Evolutionary conservation across 306 rosid genomes (phyloP).

Genomic region (Abrus precatorius): DNA sequence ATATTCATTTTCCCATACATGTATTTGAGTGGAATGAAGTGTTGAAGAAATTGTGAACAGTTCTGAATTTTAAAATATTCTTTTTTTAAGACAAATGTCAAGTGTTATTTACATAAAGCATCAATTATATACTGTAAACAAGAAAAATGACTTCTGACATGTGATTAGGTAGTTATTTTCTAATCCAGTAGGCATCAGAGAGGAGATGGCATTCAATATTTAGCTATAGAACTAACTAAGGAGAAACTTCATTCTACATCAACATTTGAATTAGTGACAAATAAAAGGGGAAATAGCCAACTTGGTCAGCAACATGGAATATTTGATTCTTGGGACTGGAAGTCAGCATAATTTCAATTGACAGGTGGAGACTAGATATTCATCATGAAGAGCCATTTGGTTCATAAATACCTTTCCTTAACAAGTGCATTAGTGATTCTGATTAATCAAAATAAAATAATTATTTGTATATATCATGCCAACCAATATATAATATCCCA

Average conservation of each 20-base stretch:
- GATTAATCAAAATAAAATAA: not conserved
- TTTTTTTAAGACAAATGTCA: not conserved
- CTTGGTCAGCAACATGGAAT: not conserved
- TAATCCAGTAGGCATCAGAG: not conserved
- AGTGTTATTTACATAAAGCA: not conserved
- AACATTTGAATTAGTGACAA: slow-evolving; percentile 13
- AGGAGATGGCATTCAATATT: slow-evolving; percentile 12
- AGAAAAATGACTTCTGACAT: not conserved
- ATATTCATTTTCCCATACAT: too few species aligned
- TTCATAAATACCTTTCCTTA: not conserved
- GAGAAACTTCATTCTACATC: slow-evolving; percentile 14
- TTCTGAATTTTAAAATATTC: too few species aligned
- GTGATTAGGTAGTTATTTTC: not conserved
- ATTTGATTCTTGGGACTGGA: not conserved
- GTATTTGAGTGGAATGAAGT: too few species aligned
- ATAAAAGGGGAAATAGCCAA: not conserved
- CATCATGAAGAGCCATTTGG: not conserved
- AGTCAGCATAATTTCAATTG: slow-evolving; percentile 9
- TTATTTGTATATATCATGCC: not conserved
- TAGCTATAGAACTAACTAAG: not conserved
- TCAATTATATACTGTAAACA: not conserved
- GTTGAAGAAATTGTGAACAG: too few species aligned
- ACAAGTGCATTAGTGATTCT: not conserved
- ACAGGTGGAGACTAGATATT: not conserved
- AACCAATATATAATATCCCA: not conserved